Base-by-base conservation (phyloP, 805 yeast genomes). In the Candida suzukii region DNA sequence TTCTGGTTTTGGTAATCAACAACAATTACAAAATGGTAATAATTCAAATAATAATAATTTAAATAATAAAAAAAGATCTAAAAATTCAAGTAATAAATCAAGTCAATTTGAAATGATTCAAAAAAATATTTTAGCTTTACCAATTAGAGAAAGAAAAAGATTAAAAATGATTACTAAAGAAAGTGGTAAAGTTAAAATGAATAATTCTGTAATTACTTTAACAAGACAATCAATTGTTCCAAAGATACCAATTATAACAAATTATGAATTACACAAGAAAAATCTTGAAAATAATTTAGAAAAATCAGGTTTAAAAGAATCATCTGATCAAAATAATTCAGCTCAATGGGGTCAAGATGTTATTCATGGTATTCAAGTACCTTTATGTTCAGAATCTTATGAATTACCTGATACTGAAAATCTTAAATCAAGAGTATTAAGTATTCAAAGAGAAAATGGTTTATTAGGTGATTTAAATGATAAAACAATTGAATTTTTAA, bases 321-420 rank as follows among this genome's bases (percentile, higher is more conserved):
- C n/a, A n/a, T n/a, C n/a, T n/a, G n/a, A n/a, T n/a, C n/a, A n/a
- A 46, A 17, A n/a, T 27, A 27, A 75, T 49, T 73, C 86, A 27
- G 73, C 80, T 25, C 83, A 83, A 50, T 88, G 96, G 91, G 87
- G 95, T 19, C 96, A 90, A 59, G 98, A 93, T 56, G 86, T 93
- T 16, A 73, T 83, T 41, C 88, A 83, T 53, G 95, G 93, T 3
- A 74, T 87, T 41, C 88, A 85, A 50, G 76, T 93, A 2, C 91
- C 93, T 4, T 68, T 90, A 28, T 74, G 91, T 2, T 68, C 85
- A 1, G 95, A 91, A 49, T 69, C 76, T 29, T 86, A 71, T 56
- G 90, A 90, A 47, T 60, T 93, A 5, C 97, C 97, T 0, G 98
- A 91, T 49, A 69, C 71, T 32, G 88, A 80, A 36, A 73, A 72